Evolutionary conservation across 176 grass and related monocot genomes (phyloP).

Genomic region (Triticum turgidum): DNA sequence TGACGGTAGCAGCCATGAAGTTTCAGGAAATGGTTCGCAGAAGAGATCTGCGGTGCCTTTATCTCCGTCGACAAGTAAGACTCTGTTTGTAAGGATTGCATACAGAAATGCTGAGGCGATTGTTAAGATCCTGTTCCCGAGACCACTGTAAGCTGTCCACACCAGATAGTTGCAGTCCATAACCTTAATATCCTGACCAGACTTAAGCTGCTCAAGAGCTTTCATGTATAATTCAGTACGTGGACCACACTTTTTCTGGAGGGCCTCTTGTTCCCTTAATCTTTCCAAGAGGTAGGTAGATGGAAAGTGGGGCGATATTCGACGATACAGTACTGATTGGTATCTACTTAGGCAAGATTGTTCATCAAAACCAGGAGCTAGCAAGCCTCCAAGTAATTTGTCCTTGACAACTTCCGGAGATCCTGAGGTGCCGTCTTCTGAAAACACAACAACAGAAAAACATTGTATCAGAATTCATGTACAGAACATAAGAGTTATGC

Average conservation of each 20-base stretch:
- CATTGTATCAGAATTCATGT: background rate
- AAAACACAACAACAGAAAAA: background rate
- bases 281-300: conserved; percentile 61
- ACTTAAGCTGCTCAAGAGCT: conserved; percentile 51
- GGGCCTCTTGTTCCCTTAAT: conserved; percentile 60
- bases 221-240: conserved; percentile 50
- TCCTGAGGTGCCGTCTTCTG: background rate
- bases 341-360: conserved; percentile 62
- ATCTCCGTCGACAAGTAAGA: conserved; percentile 49
- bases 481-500: background rate
- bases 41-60: conserved; percentile 49
- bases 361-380: conserved; percentile 57
- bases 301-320: conserved; percentile 37
- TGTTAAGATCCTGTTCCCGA: conserved; percentile 63
- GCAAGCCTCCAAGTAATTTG: conserved; percentile 51
- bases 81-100: conserved; percentile 63
- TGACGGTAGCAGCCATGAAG: conserved; percentile 56
- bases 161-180: conserved; percentile 60
- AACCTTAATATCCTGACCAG: conserved; percentile 26
- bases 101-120: conserved; percentile 63
- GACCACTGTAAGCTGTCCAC: conserved; percentile 64
- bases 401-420: conserved; percentile 32
- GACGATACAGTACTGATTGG: conserved; percentile 54
- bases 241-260: conserved; percentile 68
- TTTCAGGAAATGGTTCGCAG: conserved; percentile 75